Conservation (phyloP, 2,329 filamentous ascomycete genomes). For the Aureobasidium uvarum region DNA sequence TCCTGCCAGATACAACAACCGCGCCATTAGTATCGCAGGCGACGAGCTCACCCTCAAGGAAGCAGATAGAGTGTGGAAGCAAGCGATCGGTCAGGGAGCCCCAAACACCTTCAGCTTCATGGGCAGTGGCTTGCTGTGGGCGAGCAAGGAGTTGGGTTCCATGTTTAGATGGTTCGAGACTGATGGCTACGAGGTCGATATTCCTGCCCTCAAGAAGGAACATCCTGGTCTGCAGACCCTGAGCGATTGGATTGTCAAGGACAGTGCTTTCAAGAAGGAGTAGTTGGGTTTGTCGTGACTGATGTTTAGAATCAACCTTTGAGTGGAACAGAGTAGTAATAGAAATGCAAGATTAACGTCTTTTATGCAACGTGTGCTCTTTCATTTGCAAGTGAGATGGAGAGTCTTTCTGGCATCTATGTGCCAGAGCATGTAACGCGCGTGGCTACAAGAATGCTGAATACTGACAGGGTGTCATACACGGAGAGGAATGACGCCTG, state of each 20-base stretch:
- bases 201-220: conserved; percentile 43
- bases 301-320: too few species aligned
- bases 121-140: conserved; percentile 43
- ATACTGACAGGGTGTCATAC: too few species aligned
- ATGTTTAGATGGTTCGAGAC: conserved; percentile 51
- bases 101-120: conserved; percentile 47
- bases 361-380: background rate
- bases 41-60: conserved; percentile 52
- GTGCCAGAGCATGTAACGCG: too few species aligned
- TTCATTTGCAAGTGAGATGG: background rate
- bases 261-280: conserved; percentile 26
- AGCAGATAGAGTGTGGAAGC: conserved; percentile 48
- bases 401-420: background rate
- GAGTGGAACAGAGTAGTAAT: background rate
- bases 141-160: conserved; percentile 38
- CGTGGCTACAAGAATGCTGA: too few species aligned
- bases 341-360: background rate
- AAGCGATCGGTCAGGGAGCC: conserved; percentile 46
- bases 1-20: conserved; percentile 47
- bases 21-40: conserved; percentile 52
- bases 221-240: conserved; percentile 39
- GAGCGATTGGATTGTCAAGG: conserved; percentile 28
- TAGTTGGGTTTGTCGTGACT: background rate
- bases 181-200: conserved; percentile 50
- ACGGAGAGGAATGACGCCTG: too few species aligned